phyloP scores from a whole-genome alignment of 1,139 yeast genomes.

The Spathaspora sp. region DNA sequence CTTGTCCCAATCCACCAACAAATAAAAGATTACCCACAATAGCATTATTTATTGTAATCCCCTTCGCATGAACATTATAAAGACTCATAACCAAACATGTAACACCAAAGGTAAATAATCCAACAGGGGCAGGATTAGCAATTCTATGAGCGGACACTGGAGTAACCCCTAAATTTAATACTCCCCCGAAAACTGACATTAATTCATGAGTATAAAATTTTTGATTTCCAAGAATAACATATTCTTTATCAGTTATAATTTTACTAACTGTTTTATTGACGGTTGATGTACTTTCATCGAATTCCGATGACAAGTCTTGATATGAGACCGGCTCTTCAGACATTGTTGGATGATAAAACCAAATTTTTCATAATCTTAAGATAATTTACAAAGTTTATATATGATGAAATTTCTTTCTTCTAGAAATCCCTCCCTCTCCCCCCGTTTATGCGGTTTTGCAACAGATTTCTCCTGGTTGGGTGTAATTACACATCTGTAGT shows the following conservation, averaged over 20 bases:
- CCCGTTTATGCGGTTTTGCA: no score
- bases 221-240: slow-evolving; percentile 29
- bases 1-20: slow-evolving; percentile 49
- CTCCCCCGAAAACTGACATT: slow-evolving; percentile 36
- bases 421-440: no score
- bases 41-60: slow-evolving; percentile 30
- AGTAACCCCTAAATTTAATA: slow-evolving; percentile 37
- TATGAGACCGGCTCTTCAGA: not conserved
- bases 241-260: slow-evolving; percentile 19
- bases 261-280: slow-evolving; percentile 13
- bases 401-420: not conserved
- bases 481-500: not conserved
- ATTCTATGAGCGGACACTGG: slow-evolving; percentile 30
- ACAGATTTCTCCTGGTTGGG: not conserved
- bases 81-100: slow-evolving; percentile 50
- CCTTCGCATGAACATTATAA: slow-evolving; percentile 40
- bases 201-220: slow-evolving; percentile 38
- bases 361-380: not conserved
- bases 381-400: not conserved
- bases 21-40: slow-evolving; percentile 45
- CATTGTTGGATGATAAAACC: not conserved
- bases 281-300: slow-evolving; percentile 12
- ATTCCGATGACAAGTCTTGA: not conserved
- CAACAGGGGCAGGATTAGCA: slow-evolving; percentile 58
- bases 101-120: slow-evolving; percentile 52